These are phyloP conservation scores for Monilinia fructigena DNA, from an alignment of 2,329 filamentous ascomycete species.

Conservation along the genomic window DNA sequence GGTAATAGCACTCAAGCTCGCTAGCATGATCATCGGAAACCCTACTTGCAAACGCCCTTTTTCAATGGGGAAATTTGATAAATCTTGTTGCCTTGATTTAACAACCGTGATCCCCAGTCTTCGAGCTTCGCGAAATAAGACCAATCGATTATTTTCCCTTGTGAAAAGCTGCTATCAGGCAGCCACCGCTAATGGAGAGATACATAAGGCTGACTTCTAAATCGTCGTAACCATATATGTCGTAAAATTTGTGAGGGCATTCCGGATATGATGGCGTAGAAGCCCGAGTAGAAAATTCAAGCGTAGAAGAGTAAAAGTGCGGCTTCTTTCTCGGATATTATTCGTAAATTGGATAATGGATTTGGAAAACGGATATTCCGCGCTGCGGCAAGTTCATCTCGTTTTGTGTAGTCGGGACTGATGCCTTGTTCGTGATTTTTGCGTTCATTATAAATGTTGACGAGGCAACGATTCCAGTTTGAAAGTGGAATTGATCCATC, in stretches of 20 bases:
- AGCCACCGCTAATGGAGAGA: slow-evolving; percentile 47
- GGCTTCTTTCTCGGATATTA: slow-evolving; percentile 46
- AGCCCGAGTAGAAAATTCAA: slow-evolving; percentile 53
- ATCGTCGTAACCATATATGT: slow-evolving; percentile 29
- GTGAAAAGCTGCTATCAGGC: slow-evolving; percentile 48
- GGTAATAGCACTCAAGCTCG: slow-evolving; percentile 47
- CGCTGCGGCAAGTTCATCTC: slow-evolving; percentile 27
- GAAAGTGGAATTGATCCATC: slow-evolving; percentile 57
- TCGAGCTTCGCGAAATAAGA: slow-evolving; percentile 63
- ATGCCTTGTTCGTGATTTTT: slow-evolving; percentile 26
- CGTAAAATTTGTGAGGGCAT: slow-evolving; percentile 46
- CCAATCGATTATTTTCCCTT: slow-evolving; percentile 56
- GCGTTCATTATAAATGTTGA: slow-evolving; percentile 41
- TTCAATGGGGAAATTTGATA: slow-evolving; percentile 53
- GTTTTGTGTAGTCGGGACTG: slow-evolving; percentile 28
- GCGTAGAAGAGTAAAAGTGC: slow-evolving; percentile 45
- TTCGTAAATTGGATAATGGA: slow-evolving; percentile 44
- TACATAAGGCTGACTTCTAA: slow-evolving; percentile 31
- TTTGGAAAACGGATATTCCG: slow-evolving; percentile 41
- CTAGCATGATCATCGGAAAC: slow-evolving; percentile 52
- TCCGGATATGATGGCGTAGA: slow-evolving; percentile 50
- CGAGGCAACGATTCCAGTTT: slow-evolving; percentile 51
- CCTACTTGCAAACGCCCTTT: slow-evolving; percentile 50
- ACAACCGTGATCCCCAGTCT: slow-evolving; percentile 53
- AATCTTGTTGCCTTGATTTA: slow-evolving; percentile 51